Evolutionary conservation across 179 eudicot genomes (phyloP).

Genomic region (Sideroxylon spinosum): DNA sequence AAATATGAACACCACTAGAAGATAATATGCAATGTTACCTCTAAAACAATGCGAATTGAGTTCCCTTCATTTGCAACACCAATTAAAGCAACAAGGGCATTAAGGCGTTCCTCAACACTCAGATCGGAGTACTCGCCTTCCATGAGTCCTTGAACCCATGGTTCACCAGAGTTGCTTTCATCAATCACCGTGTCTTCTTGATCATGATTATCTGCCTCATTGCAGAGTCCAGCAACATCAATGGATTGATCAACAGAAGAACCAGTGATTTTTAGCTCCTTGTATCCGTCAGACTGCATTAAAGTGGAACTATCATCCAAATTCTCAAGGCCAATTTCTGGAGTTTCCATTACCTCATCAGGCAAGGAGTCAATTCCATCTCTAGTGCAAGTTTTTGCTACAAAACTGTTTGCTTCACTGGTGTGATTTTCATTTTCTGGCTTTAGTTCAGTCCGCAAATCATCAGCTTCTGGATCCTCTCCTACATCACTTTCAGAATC

Average conservation of each 20-base stretch:
- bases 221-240: slow-evolving; percentile 26
- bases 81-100: slow-evolving; percentile 75
- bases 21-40: slow-evolving; percentile 38
- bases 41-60: slow-evolving; percentile 60
- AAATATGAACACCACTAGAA: background rate
- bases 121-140: slow-evolving; percentile 78
- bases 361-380: slow-evolving; percentile 29
- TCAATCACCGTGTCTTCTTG: slow-evolving; percentile 60
- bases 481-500: slow-evolving; percentile 80
- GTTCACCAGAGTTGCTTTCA: slow-evolving; percentile 59
- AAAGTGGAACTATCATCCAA: slow-evolving; percentile 26
- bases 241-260: slow-evolving; percentile 31
- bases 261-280: slow-evolving; percentile 29
- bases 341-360: slow-evolving; percentile 19
- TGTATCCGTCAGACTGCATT: slow-evolving; percentile 26
- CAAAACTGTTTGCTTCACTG: slow-evolving; percentile 26
- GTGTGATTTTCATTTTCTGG: slow-evolving; percentile 31
- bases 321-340: slow-evolving; percentile 28
- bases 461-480: slow-evolving; percentile 81
- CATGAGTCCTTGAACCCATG: slow-evolving; percentile 86
- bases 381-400: slow-evolving; percentile 22
- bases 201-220: slow-evolving; percentile 29
- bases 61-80: slow-evolving; percentile 89
- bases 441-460: slow-evolving; percentile 43
- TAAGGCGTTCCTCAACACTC: slow-evolving; percentile 81